Conservation (phyloP, 1,284 basidiomycete genomes). For the Malassezia japonica region DNA sequence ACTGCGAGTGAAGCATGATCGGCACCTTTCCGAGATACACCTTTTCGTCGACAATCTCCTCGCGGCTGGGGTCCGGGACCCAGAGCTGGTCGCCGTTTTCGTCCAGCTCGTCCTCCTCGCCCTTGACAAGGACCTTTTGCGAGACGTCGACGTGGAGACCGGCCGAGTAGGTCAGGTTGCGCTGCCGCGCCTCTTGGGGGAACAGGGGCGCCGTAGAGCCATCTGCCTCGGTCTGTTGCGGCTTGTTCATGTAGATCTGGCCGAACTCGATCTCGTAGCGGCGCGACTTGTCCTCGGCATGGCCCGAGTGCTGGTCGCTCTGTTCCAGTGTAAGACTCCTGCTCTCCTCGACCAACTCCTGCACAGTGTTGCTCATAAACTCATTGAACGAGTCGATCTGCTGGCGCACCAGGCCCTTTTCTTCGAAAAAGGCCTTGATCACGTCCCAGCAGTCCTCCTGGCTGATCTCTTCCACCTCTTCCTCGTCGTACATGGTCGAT, state of each 20-base stretch:
- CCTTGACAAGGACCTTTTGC: constrained; percentile 70
- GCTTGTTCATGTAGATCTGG: constrained; percentile 90
- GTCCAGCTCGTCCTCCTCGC: constrained; percentile 61
- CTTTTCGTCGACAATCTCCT: constrained; percentile 61
- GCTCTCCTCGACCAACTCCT: constrained; percentile 95
- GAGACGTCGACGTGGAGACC: constrained; percentile 93
- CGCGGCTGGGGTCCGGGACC: constrained; percentile 57
- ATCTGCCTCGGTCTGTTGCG: constrained; percentile 89
- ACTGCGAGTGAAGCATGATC: constrained; percentile 92
- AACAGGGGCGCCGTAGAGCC: constrained; percentile 86
- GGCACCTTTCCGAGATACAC: constrained; percentile 97
- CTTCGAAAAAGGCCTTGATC: constrained; percentile 90
- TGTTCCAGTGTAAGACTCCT: constrained; percentile 88
- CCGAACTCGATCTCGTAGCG: constrained; percentile 96
- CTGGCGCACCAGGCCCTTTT: constrained; percentile 93
- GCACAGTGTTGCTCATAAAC: constrained; percentile 99
- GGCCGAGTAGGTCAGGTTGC: constrained; percentile 90
- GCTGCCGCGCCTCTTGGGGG: constrained; percentile 89
- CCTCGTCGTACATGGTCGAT: constrained; percentile 22
- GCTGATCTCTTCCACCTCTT: constrained; percentile 38
- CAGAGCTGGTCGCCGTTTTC: constrained; percentile 65
- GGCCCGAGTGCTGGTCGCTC: constrained; percentile 78
- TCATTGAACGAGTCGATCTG: constrained; percentile 98
- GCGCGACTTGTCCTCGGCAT: constrained; percentile 54
- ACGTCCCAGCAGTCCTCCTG: constrained; percentile 48